Conservation (phyloP, 257 asterid species). For the Fraxinus americana region DNA sequence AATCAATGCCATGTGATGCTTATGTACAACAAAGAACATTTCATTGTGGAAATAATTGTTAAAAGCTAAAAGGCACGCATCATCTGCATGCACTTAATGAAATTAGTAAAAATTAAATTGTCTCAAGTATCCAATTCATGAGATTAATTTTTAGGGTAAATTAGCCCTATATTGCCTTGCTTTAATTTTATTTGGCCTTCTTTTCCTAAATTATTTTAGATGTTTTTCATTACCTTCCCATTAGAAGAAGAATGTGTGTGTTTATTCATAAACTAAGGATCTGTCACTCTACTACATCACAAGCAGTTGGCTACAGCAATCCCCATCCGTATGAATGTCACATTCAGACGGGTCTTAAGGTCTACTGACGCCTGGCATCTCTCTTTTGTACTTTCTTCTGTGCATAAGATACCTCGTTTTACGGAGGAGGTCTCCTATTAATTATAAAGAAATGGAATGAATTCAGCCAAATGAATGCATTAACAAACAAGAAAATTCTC, state of each 20-base stretch:
- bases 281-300: background rate
- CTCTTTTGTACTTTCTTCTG: background rate
- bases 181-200: background rate
- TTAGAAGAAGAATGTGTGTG: background rate
- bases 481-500: background rate
- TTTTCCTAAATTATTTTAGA: background rate
- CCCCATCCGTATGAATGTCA: background rate
- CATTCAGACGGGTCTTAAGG: background rate
- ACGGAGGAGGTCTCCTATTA: background rate
- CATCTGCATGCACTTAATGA: background rate
- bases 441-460: background rate
- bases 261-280: background rate
- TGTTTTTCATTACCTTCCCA: background rate
- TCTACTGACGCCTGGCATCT: constrained; percentile 3
- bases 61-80: background rate
- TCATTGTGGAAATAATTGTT: constrained; percentile 1
- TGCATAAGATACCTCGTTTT: background rate
- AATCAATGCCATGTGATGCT: background rate
- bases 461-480: background rate
- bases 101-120: background rate
- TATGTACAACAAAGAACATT: background rate
- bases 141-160: background rate
- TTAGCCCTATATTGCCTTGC: background rate
- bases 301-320: background rate
- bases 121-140: background rate